phyloP scores from a whole-genome alignment of 805 yeast genomes.

The Teunomyces pallodes region DNA sequence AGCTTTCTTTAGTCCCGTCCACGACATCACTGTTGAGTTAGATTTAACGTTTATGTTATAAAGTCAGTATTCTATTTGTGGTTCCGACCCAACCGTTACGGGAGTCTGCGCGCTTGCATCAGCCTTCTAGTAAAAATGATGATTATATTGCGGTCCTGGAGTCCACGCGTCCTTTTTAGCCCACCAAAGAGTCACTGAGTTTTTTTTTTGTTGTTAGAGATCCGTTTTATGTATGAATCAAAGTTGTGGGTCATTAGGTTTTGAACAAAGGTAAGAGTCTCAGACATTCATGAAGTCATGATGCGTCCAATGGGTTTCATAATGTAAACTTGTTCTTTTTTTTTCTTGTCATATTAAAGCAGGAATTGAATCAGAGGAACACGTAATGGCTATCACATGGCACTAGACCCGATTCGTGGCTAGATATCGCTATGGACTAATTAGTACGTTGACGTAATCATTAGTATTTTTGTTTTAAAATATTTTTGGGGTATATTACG shows the following conservation, averaged over 20 bases:
- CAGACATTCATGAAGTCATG: too few species aligned
- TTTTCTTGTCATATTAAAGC: too few species aligned
- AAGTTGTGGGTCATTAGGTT: too few species aligned
- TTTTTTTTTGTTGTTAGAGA: too few species aligned
- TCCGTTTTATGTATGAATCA: background rate
- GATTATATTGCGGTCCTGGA: background rate
- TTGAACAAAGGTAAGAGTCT: too few species aligned
- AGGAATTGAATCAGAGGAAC: too few species aligned
- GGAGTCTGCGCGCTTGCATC: background rate
- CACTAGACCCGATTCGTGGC: too few species aligned
- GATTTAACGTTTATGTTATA: too few species aligned
- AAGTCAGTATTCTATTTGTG: background rate
- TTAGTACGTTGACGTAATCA: background rate
- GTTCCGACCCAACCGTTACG: background rate
- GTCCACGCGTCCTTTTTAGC: too few species aligned
- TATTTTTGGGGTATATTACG: background rate
- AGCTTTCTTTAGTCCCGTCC: conserved; percentile 40
- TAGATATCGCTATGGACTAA: background rate
- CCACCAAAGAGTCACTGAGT: too few species aligned
- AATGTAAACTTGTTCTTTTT: too few species aligned
- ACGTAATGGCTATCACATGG: background rate
- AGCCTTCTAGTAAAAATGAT: background rate
- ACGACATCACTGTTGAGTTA: conserved; percentile 26
- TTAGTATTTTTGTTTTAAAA: background rate
- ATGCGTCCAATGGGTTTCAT: too few species aligned